Base-by-base conservation (phyloP, 768 basidiomycete species). In the Artomyces pyxidatus region DNA sequence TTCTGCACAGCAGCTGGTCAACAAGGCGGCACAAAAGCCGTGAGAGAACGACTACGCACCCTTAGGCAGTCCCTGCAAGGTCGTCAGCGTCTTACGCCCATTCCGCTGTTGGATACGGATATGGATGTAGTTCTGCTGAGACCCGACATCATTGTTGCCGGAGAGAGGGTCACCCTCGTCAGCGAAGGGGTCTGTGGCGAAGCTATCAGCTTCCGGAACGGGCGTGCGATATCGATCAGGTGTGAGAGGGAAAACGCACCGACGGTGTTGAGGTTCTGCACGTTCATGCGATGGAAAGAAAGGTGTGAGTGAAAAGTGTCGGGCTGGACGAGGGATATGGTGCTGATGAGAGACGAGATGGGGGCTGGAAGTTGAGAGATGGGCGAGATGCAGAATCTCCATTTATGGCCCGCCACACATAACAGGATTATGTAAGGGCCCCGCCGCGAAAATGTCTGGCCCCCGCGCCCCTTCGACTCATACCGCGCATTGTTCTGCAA, bases 71-170 rank as follows among this genome's bases (percentile, higher is more conserved):
- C 96, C 96, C 69, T 98, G 94, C 59, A 98, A 76, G 50, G 94
- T 99, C 37, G 96, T 99, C 74, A 97, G 70, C 53, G 93, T 96
- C 78, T 99, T 99, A 63, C 96, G 80, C 54, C 96, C 96, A 80
- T 98, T 99, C 64, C 96, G 81, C 71, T 99, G 96, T 69, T 99
- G 96, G 62, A 99, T 88, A 74, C 96, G 91, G 64, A 95, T 88
- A 68, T 94, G 91, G 66, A 94, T 88, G 68, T 90, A 85, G 65
- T 89, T 81, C 61, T 80, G 70, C 66, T 83, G 81, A 56, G 86
- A 84, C 58, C 85, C 86, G 62, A 89, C 85, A 74, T 88, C 83
- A 60, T 82, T 70, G 62, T 66, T 76, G 61, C 74, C 75, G 65
- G 72, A 80, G 63, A 89, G 85, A 63, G 83, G 82, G 60, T 90